Base-by-base conservation (phyloP, 2,329 filamentous ascomycete genomes). In the Xylogone sp. region DNA sequence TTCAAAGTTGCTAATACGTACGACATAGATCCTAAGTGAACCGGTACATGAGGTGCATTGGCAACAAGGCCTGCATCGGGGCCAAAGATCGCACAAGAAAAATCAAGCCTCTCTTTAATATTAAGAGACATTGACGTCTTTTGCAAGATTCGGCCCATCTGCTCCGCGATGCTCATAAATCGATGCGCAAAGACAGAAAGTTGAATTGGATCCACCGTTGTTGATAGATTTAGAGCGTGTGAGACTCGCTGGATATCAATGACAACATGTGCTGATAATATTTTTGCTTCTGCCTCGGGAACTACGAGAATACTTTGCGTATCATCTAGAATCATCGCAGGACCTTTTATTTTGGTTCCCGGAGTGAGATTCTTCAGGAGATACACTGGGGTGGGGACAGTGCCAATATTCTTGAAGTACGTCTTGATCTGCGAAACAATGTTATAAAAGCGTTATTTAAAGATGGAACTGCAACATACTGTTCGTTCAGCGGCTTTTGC, bases 281-380 rank as follows among this genome's bases (percentile, higher is more conserved):
- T 75, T 19, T 90, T 71, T 0, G 91, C 92, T 21, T 82, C 81
- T 2, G 90, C 82, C 27, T 81, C 82, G 0, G 91, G 92, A 0
- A 88, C 87, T 1, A 96, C 84, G 0, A 97, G 87, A 54, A 97
- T 93, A 0, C 92, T 97, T 69, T 96, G 92, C 1, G 88, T 91
- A 7, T 86, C 86, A 61, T 92, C 91, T 1, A 90, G 89, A 53
- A 96, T 79, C 69, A 96, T 88, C 1, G 90, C 90, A 1, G 91
- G 91, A 0, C 91, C 91, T 45, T 76, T 73, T 49, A 96, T 75
- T n/a, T 83, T 79, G 53, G 90, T 83, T 1, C 90, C 88, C 5
- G 88, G 75, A 1, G 75, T 71, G 7, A 96, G 73, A 49, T 88
- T 79, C 54, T 87, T 82, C 0, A 96, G 79, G 68, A 87, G 90